Base-by-base conservation (phyloP, 1,284 basidiomycete genomes). In the Ustilago xerochloae region DNA sequence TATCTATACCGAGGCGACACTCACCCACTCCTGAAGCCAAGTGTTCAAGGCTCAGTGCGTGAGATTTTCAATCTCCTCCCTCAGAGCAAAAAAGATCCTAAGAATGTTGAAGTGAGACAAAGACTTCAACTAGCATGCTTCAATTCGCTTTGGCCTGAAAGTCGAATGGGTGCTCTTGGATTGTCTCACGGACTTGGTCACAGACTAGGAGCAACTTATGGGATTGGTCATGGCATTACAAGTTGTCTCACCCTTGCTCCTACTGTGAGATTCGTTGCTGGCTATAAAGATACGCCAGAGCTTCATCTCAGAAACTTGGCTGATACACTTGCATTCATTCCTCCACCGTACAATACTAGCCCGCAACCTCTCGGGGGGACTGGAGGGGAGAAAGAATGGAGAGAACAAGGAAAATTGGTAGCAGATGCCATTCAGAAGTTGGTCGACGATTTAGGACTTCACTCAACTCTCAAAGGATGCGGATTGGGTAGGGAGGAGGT, bases 181-280 rank as follows among this genome's bases (percentile, higher is more conserved):
- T 86, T 93, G 13, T 91, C 90, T 20, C 92, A 93, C 84, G 85
- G 63, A 4, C 47, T 80, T 16, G 84, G 85, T 4, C 91, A 93
- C 81, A 90, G 88, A 75, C 87, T 93, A 12, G 92, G 92, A 2
- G 91, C 91, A 4, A 87, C 87, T 24, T 93, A 93, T 81, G 85
- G 87, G 52, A 93, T 93, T 63, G 89, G 90, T 10, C 92, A 93
- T 81, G 92, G 92, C 4, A 91, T 92, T 73, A 93, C 92, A 6
- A 92, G 91, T 22, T 93, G 92, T 83, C 85, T 93, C 51, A 93
- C 92, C 2, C 88, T 93, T 9, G 67, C 48, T 0, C 18, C 51
- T 2, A 46, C 68, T 1, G 59, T 80, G 18, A 51, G 53, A 12
- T 65, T 70, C 39, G 60, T 60, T 1, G 66, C 75, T 4, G 22